Evolutionary conservation across 2,329 filamentous ascomycete species (phyloP), one percentile per base, ranked within the genome.

Genomic region (Apiospora pterosperma): DNA sequence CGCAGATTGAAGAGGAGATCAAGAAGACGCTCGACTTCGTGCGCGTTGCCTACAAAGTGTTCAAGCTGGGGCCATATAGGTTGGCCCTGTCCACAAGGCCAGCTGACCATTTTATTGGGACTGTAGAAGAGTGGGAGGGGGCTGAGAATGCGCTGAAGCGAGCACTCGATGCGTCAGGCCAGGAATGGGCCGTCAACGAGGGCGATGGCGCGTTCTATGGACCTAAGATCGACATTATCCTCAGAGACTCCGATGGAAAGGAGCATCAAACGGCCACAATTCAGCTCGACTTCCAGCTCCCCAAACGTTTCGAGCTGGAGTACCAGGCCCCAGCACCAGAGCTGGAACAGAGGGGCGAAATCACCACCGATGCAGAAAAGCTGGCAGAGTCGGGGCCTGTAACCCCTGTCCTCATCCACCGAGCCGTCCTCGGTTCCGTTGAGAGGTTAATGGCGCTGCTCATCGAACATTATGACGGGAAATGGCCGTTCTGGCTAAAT

Each of bases 171-270:
- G 83, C 79, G 31, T 88, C 84, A 16, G 90, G 89, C 11, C 85
- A 88, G 70, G 79, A 85, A 39, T 97, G 92, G 91, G 85, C 84
- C 2, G 70, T 95, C 64, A 95, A 93, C 67, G 85, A 90, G 71
- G 92, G 92, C 12, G 93, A 96, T 66, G 93, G 93, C 16, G 93
- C 93, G 4, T 97, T 97, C 73, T 97, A 97, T 72, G 93, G 93
- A 0, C 93, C 93, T 36, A 97, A 97, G 79, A 97, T 97, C 68
- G 93, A 97, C 73, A 91, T 97, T 55, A 88, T 96, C 42, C 78
- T 97, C 58, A 87, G 85, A 66, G 93, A 96, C 73, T 89, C 90
- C 1, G 86, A 92, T 72, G 92, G 92, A 8, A 96, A 95, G 74
- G 91, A 93, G 72, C 93, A 96, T 74, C 93, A 97, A 75, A 92